Base-by-base conservation (phyloP, 176 grass and related monocot genomes). In the Pontederia paniculata region DNA sequence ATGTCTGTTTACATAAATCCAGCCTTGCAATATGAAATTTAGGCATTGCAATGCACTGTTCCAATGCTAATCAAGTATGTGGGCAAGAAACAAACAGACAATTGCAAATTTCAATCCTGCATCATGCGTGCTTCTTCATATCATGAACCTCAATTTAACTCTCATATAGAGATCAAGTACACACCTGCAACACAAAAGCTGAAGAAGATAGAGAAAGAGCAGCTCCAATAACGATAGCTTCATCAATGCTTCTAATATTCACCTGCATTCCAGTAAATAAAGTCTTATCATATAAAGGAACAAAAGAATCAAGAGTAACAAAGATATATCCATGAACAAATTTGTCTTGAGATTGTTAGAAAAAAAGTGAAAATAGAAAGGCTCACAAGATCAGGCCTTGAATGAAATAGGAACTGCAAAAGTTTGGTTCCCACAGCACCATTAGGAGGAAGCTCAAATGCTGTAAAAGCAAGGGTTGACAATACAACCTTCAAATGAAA, bases 121-220 rank as follows among this genome's bases (percentile, higher is more conserved):
- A 37, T 37, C 3, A 37, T 37, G 7, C 28, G 7, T 37, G 28
- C 7, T 37, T 37, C 28, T 37, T 37, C 5, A 37, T 37, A 37
- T 37, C 28, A 37, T 37, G 28, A 37, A 37, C 28, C 28, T 0
- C 7, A 37, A 1, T 37, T 37, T 2, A 37, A 5, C 28, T 37
- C 28, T 4, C 52, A 66, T 52, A 10, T 37, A 5, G 28, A 6
- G 15, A 25, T n/a, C 43, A 54, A 42, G 58, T 55, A 16, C 69
- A 67, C 20, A 97, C 93, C 93, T 97, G 93, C 46, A 97, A 73
- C 45, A 97, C 93, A 80, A 97, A 97, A 82, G 93, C 93, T 70
- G 93, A 97, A 79, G 93, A 97, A 68, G 93, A 97, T 68, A 97
- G 72, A 21, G 93, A 97, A 44, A 97, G 93, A 21, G 93, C 93